Percentiles rank a stretch among this genome's conserved stretches.
Evolutionary conservation across 2,329 filamentous ascomycete genomes (phyloP).

Genomic region (Neurospora crassa): DNA sequence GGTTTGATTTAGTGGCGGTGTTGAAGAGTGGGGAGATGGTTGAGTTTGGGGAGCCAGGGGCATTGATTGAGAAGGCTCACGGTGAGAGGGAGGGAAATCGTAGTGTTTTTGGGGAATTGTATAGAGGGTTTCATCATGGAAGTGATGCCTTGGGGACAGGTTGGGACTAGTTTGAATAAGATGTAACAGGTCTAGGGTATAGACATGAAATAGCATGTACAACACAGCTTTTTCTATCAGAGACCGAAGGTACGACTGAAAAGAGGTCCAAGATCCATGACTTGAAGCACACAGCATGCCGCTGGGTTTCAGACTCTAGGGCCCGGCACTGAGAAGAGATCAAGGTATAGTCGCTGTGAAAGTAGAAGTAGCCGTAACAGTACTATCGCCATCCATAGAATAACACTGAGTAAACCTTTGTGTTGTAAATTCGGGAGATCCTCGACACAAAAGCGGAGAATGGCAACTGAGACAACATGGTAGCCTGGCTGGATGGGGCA

Average conservation of each 20-base stretch:
- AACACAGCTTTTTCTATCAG: background rate
- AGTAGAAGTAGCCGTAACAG: background rate
- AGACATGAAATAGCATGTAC: background rate
- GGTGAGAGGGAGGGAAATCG: background rate
- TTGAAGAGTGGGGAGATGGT: conserved; percentile 4
- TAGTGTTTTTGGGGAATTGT: background rate
- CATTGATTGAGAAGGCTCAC: background rate
- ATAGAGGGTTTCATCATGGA: background rate
- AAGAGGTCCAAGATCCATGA: background rate
- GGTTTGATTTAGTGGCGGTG: conserved; percentile 9
- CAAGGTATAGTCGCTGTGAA: background rate
- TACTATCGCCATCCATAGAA: background rate
- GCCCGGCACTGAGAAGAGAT: background rate
- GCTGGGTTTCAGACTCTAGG: background rate
- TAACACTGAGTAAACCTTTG: background rate
- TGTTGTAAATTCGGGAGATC: background rate
- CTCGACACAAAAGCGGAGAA: background rate
- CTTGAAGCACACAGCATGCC: background rate
- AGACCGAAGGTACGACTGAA: background rate
- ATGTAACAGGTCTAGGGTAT: background rate
- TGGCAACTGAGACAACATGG: background rate
- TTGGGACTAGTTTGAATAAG: background rate
- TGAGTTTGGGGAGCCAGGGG: conserved; percentile 4
- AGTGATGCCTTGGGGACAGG: background rate
- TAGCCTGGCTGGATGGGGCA: background rate